Evolutionary conservation across 176 grass and related monocot species (phyloP).

Genomic region (Carex pumila): DNA sequence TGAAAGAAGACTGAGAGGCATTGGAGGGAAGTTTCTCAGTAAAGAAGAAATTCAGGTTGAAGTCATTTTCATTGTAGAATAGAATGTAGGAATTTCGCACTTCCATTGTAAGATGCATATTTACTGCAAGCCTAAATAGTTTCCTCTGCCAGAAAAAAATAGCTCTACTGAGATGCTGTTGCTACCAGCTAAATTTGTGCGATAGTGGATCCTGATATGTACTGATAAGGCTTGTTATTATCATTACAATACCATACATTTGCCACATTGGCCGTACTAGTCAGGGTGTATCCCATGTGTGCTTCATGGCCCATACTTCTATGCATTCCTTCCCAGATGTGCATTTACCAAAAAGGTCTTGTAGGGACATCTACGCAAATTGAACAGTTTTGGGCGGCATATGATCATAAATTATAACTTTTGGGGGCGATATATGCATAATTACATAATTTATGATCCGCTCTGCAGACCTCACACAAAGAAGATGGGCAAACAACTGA

Average conservation of each 20-base stretch:
- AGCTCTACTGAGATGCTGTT: not conserved
- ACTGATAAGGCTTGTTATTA: not conserved
- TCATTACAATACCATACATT: not conserved
- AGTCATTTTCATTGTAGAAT: not conserved
- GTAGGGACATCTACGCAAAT: not conserved
- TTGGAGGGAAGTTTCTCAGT: slow-evolving; percentile 79
- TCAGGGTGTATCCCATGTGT: not conserved
- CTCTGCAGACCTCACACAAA: slow-evolving; percentile 47
- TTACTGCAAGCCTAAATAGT: not conserved
- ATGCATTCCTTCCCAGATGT: not conserved
- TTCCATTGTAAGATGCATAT: not conserved
- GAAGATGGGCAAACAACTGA: slow-evolving; percentile 49
- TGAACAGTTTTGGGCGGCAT: not conserved
- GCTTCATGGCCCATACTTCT: not conserved
- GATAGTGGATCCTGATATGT: not conserved
- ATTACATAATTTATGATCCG: not conserved
- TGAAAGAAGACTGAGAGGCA: slow-evolving; percentile 62
- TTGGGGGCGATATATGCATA: not conserved
- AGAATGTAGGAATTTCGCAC: not conserved
- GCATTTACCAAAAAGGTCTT: not conserved
- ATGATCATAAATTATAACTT: not conserved
- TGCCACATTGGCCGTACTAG: not conserved
- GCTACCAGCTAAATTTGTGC: not conserved
- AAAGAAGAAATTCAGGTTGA: slow-evolving; percentile 73
- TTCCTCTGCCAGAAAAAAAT: not conserved